Evolutionary conservation across 139 green algal genomes (phyloP).

Genomic region (Pleodorina starrii): DNA sequence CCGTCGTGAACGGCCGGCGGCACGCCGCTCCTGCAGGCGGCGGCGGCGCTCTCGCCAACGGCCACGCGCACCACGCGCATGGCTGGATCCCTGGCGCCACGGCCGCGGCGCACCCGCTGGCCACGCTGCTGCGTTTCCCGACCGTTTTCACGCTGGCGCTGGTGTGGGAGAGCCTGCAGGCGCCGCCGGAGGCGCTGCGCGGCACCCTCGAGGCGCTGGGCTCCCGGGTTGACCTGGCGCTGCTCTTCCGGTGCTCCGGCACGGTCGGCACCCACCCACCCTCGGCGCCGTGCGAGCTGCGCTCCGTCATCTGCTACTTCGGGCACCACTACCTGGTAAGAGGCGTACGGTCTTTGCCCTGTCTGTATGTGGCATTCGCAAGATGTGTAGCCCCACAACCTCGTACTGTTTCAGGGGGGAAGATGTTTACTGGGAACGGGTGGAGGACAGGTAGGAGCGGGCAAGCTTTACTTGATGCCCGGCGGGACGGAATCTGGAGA

Average conservation of each 20-base stretch:
- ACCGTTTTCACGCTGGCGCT: constrained; percentile 81
- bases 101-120: constrained; percentile 28
- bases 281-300: constrained; percentile 41
- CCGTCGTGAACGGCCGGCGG: neutral
- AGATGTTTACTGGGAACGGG: no score
- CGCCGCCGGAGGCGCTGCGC: constrained; percentile 65
- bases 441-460: no score
- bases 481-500: no score
- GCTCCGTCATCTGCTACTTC: constrained; percentile 77
- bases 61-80: neutral
- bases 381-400: no score
- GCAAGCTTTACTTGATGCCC: no score
- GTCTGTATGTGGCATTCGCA: no score
- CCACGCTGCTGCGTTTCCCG: constrained; percentile 69
- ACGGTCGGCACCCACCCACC: neutral
- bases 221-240: constrained; percentile 61
- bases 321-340: constrained; percentile 78
- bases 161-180: constrained; percentile 82
- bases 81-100: constrained; percentile 9
- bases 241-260: constrained; percentile 59
- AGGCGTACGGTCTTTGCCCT: no score
- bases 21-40: neutral
- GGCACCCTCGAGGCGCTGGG: constrained; percentile 70
- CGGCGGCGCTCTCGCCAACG: neutral
- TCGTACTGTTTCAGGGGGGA: no score